Base-by-base conservation (phyloP, 2,329 filamentous ascomycete species). In the Ascochyta lentis region DNA sequence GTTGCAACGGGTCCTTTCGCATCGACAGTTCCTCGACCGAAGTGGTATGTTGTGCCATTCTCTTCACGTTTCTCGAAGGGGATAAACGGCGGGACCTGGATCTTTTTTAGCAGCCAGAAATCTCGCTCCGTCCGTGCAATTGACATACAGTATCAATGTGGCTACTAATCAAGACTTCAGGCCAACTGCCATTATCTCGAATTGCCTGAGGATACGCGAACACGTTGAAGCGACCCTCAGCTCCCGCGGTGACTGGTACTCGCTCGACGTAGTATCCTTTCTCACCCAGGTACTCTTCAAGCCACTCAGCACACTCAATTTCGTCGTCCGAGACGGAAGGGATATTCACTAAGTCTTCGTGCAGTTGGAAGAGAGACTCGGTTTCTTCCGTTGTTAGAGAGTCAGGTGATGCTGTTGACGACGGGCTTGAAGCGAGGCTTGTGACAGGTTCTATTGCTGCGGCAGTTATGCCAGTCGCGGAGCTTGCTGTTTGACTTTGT, bases 1-100 rank as follows among this genome's bases (percentile, higher is more conserved):
- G 90, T 83, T 0, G 90, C 89, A 8, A 94, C 70, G 46, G 75
- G 73, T 45, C 71, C 80, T 65, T 82, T 82, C 42, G 75, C 80
- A 52, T 82, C 90, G 24, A 91, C 89, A 49, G 82, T 87, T 52
- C 91, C 91, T 31, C 91, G 87, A 8, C 91, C 91, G n/a, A 56
- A 65, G 40, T 67, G 63, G 33, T 65, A 67, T 59, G 92, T 88
- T 56, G 71, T 76, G 45, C 67, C 75, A 61, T 46, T 84, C 82
- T 49, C 81, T 43, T 72, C 66, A 3, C 79, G 78, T 22, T 79
- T 75, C 15, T 78, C 77, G 71, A 91, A 91, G 0, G 87, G 86
- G 33, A 90, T 87, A 70, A 86, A 85, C 1, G 89, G 89, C 2
- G 89, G 64, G 2, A 73, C 66, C 62, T 68, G 8, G 3, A 23